Evolutionary conservation across 352 stramenopile genomes (phyloP), one percentile per base, ranked within the genome.

Genomic region (Pythium guiyangense): DNA sequence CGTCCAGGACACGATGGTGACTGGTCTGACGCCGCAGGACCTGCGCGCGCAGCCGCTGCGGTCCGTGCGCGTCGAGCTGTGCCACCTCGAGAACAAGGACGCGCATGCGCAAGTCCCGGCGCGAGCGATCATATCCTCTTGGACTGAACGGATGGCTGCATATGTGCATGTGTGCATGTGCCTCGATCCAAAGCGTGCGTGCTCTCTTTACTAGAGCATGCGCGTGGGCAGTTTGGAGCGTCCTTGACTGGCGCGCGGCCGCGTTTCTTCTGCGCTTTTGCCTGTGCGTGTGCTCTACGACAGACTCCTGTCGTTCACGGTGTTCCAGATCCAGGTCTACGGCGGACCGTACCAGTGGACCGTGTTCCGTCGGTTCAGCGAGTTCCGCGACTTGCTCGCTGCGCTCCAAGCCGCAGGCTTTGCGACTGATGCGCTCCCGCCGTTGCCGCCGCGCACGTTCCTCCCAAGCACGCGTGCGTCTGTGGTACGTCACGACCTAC

Each of bases 61-160:
- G 18, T 89, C 79, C 4, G 79, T 94, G 42, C 80, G 83, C 45
- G 79, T 94, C 39, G 84, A 94, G 67, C 63, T 94, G 22, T 94
- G 84, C 55, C 84, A 94, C 60, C 58, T 94, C 51, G 79, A 92
- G 60, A 94, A 94, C 75, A 90, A 91, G 57, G 84, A 94, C 59
- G 84, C 84, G n/a, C 77, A 86, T 35, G 80, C 81, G 18, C 88
- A 86, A 59, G 84, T 94, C 35, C 84, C 84, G 8, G 57, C 64
- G 27, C 82, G 84, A 44, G 57, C 82, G 17, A 71, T 91, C 42
- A 74, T 74, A 71, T 71, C 63, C 59, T 54, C 37, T 58, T 60
- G 58, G 22, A 55, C 52, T 53, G 39, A 27, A 27, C 14, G 49
- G 15, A 26, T 47, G 26, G 20, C 22, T 48, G 52, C 40, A 6